Percentiles rank a stretch among this genome's conserved stretches.
Conservation (phyloP, 129 eudicot species). For the Flaveria robusta region DNA sequence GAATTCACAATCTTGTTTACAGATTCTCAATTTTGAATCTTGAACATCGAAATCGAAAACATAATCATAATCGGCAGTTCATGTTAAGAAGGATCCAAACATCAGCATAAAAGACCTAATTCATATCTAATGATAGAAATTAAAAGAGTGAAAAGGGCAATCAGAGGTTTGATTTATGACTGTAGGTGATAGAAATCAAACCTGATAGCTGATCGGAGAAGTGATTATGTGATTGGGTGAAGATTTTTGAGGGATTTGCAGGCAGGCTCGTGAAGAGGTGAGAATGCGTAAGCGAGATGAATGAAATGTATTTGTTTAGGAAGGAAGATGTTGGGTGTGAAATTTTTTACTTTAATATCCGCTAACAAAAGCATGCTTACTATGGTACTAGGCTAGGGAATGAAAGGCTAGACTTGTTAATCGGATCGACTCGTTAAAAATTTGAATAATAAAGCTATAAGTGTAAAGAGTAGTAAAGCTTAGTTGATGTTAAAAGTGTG, state of each 20-base stretch:
- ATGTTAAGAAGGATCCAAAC: background rate
- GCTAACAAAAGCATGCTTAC: conserved; percentile 6
- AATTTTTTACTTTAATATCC: background rate
- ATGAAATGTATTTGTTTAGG: conserved; percentile 30
- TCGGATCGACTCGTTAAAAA: too few relatives aligned
- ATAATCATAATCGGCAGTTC: conserved; percentile 7
- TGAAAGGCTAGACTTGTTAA: too few relatives aligned
- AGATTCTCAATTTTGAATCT: background rate
- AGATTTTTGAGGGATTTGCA: conserved; percentile 3
- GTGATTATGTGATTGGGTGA: conserved; percentile 7
- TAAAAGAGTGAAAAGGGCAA: background rate
- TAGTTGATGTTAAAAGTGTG: too few relatives aligned
- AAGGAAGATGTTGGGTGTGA: conserved; percentile 16
- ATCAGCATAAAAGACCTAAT: conserved; percentile 23
- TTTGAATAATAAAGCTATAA: too few relatives aligned
- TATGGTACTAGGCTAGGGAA: too few relatives aligned
- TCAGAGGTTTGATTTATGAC: background rate
- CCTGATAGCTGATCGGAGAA: conserved; percentile 26
- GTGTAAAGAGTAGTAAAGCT: too few relatives aligned
- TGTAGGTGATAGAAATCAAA: background rate
- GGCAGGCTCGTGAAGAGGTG: too few relatives aligned
- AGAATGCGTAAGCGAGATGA: conserved; percentile 25
- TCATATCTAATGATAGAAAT: conserved; percentile 13
- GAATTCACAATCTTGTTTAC: background rate
- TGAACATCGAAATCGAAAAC: background rate